Evolutionary conservation across 108 stramenopile genomes (phyloP), one percentile per base, ranked within the genome.

Genomic region (Cafeteria roenbergensis): DNA sequence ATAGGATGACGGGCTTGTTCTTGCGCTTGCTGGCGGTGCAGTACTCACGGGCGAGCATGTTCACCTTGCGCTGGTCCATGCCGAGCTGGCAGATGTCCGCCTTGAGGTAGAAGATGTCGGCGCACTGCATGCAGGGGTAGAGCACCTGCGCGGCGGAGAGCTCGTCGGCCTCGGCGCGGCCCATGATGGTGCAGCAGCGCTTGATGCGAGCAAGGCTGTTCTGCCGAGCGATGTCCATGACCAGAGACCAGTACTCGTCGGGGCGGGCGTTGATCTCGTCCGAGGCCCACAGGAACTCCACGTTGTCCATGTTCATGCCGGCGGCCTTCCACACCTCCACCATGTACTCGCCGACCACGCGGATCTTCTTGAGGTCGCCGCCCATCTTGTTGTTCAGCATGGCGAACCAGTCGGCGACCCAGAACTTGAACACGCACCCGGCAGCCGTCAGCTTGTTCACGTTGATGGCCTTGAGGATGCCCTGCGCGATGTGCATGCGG

Each of bases 351-450:
- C 98, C 98, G 22, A 97, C 95, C 22, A 81, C 85, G 62, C 83
- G 79, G 67, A 93, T 88, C 72, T 93, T 93, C 52, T 82, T 82
- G 62, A 93, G 64, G 69, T 93, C 92, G n/a, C 92, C 92, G 27
- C 91, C 92, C 91, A 97, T 92, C 72, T 99, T 99, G 81, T 97
- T 94, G 72, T 99, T 99, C 89, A 99, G 91, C 50, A 95, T 85
- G 24, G 98, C 98, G 71, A 99, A 99, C 98, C 98, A 99, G 72
- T 99, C 98, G 12, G 98, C 98, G 3, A 99, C 94, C 98, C 98
- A 99, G 72, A 99, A 99, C 74, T 89, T 84, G 73, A 99, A 99
- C n/a, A 87, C 85, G 29, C 90, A 90, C 22, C 73, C 76, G 17
- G 72, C 62, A 1, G 62, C 31, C 0, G 90, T 91, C 68, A 88